Base-by-base conservation (phyloP, 1,139 yeast genomes). In the Suzukiozyma palmioleophila region DNA sequence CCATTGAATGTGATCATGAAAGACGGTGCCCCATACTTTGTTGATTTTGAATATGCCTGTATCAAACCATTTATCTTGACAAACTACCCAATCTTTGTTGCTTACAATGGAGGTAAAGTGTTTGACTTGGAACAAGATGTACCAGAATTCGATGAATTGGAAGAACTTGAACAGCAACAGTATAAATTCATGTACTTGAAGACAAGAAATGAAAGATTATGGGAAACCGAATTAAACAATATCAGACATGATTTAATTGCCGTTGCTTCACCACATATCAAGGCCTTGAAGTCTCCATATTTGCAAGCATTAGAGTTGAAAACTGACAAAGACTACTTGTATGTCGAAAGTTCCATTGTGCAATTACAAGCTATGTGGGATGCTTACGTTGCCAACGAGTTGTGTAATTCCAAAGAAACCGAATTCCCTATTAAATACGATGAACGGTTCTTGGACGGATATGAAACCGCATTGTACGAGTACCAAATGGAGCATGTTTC, bases 161-260 rank as follows among this genome's bases (percentile, higher is more conserved):
- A 78, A 38, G 94, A 83, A 26, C 65, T 76, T 33, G 95, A 87
- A 49, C 78, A 84, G 62, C 82, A 78, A 49, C 90, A 89, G 56
- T 86, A 85, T 53, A 82, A 82, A 54, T 89, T 84, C 62, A 86
- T 89, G 81, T 81, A 84, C 57, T 82, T 81, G 51, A 81, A 90
- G 61, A 89, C 97, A 7, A 83, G 96, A 71, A 88, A 89, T 59
- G 96, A 90, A 63, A 81, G 85, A 51, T 65, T 85, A 42, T 92
- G 95, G 90, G 97, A 90, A 62, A 63, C 75, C 46, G 77, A 81
- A 32, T 70, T 90, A 51, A 86, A 85, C 56, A 75, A 77, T 39
- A 73, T 74, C 39, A 69, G 77, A 45, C 82, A 76, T 51, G 79
- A 79, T 40, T 72, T 89, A 48, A 79, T 90, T 51, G 86, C 87